Evolutionary conservation across 306 rosid species (phyloP), one percentile per base, ranked within the genome.

Genomic region (Erythrophleum fordii): DNA sequence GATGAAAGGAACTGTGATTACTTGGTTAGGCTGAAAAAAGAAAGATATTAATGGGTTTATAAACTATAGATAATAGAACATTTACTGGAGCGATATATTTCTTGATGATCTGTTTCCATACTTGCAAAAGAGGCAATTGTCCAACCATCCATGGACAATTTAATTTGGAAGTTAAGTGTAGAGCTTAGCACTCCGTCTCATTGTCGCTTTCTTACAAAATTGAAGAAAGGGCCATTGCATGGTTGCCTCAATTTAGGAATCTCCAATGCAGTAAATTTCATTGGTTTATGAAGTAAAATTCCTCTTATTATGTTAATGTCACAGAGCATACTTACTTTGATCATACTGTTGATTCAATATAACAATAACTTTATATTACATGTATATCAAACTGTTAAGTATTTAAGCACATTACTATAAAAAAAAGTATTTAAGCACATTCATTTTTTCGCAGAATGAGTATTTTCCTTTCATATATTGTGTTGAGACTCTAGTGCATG

Each of bases 381-480:
- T 77, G 23, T 59, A 49, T 59, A 55, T 76, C 26, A 34, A 22
- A 37, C 20, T 37, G 65, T 52, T 48, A 37, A 14, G 61, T 64
- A 42, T 51, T 77, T 49, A 49, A 80, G 31, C 52, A 76, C 58
- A 41, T 41, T 68, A n/a, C n/a, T n/a, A n/a, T n/a, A n/a, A n/a
- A n/a, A n/a, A n/a, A n/a, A 37, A 14, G 61, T 64, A 42, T 51
- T 77, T 49, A 49, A 80, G 31, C 52, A 76, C 20, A 25, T 58
- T 7, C n/a, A n/a, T n/a, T 76, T 77, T 65, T 41, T 86, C 18
- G 90, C 94, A 93, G 98, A 80, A 61, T 53, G 86, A 78, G 69
- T 91, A 95, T 81, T 95, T 95, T 83, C 91, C 92, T 72, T 91
- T 93, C 82, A 89, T 93, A 69, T 80, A 88, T 75, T 95, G 97